phyloP scores from a whole-genome alignment of 2,329 filamentous ascomycete genomes.

The Cytospora piceae region DNA sequence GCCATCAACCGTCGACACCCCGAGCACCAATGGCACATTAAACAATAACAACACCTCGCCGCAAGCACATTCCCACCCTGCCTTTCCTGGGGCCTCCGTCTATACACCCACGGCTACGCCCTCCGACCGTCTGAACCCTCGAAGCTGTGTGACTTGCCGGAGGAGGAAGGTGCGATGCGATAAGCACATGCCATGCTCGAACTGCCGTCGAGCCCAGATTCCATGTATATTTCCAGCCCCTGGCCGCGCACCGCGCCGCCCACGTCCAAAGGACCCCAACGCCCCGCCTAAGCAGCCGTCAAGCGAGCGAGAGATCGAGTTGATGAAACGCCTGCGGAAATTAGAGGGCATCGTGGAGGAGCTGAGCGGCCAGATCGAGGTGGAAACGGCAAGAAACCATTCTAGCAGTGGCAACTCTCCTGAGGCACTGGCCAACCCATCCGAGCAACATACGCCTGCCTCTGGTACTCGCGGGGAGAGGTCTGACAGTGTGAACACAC shows the following conservation, averaged over 20 bases:
- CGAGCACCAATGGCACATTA: conserved; percentile 20
- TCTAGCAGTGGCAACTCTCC: conserved; percentile 44
- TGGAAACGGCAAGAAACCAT: conserved; percentile 50
- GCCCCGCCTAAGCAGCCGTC: conserved; percentile 61
- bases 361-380: conserved; percentile 65
- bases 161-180: conserved; percentile 72
- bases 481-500: conserved; percentile 32
- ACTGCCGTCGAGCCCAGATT: conserved; percentile 71
- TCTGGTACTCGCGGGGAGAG: conserved; percentile 29
- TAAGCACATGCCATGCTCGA: conserved; percentile 76
- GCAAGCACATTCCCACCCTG: conserved; percentile 32
- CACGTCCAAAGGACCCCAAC: conserved; percentile 67
- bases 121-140: conserved; percentile 33
- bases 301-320: conserved; percentile 66
- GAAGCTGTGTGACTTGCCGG: conserved; percentile 35
- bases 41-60: conserved; percentile 25
- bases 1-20: conserved; percentile 17
- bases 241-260: conserved; percentile 70
- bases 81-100: conserved; percentile 36
- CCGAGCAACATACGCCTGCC: conserved; percentile 34
- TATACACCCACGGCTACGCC: conserved; percentile 35
- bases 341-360: conserved; percentile 77
- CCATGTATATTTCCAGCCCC: conserved; percentile 76
- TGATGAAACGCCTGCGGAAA: conserved; percentile 72
- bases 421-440: conserved; percentile 36